Evolutionary conservation across 2,329 filamentous ascomycete genomes (phyloP).

Genomic region (Trichoderma lentiforme): DNA sequence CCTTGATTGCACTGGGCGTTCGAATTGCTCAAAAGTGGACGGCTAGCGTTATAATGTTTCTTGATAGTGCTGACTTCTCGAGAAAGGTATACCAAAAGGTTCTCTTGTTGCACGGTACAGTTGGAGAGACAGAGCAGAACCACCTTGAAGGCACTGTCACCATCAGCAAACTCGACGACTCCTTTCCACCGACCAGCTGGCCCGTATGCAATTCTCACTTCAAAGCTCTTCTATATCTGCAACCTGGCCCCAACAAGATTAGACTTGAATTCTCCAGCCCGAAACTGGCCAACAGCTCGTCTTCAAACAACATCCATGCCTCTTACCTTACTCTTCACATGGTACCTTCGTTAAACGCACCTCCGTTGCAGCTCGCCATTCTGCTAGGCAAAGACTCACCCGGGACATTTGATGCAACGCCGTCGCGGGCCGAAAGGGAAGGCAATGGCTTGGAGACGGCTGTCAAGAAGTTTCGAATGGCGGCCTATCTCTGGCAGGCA

Average conservation of each 20-base stretch:
- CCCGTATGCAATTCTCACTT: conserved; percentile 87
- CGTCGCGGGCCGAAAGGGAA: conserved; percentile 71
- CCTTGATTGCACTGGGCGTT: neutral
- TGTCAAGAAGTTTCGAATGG: conserved; percentile 87
- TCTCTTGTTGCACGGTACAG: conserved; percentile 74
- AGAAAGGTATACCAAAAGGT: conserved; percentile 88
- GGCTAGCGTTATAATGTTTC: neutral
- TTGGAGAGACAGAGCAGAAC: conserved; percentile 67
- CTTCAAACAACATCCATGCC: conserved; percentile 68
- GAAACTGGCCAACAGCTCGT: conserved; percentile 68
- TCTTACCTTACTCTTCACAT: conserved; percentile 83
- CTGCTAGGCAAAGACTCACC: conserved; percentile 85
- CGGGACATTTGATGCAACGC: conserved; percentile 77
- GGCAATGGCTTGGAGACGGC: conserved; percentile 79
- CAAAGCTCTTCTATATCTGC: conserved; percentile 86
- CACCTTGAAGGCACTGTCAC: conserved; percentile 75
- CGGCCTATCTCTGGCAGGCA: conserved; percentile 93
- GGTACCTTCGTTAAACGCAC: conserved; percentile 71
- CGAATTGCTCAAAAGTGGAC: neutral
- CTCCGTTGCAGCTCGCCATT: conserved; percentile 86
- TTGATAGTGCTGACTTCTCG: neutral
- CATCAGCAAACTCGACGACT: conserved; percentile 78
- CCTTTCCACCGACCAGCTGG: conserved; percentile 79
- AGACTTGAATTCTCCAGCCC: conserved; percentile 85
- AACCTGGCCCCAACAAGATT: conserved; percentile 83